phyloP scores from a whole-genome alignment of 2,329 filamentous ascomycete species.

The Fusarium sp. region DNA sequence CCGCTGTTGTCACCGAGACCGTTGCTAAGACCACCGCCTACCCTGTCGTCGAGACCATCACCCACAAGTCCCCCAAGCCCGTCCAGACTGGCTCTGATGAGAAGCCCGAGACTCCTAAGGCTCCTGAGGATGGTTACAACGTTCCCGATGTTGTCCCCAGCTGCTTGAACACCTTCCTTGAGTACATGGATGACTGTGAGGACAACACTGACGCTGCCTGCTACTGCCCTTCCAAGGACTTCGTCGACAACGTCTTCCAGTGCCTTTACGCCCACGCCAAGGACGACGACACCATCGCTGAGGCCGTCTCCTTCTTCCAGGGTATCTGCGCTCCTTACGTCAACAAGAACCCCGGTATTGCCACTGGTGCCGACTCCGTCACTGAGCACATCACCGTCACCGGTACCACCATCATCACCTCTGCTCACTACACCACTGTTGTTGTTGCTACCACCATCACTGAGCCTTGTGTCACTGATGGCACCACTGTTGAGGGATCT shows the following conservation, averaged over 20 bases:
- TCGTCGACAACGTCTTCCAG: slow-evolving; percentile 82
- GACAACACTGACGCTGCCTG: slow-evolving; percentile 86
- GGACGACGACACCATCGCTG: slow-evolving; percentile 73
- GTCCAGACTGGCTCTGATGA: slow-evolving; percentile 42
- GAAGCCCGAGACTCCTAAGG: slow-evolving; percentile 51
- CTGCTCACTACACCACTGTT: slow-evolving; percentile 65
- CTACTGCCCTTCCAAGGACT: slow-evolving; percentile 85
- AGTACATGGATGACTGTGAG: slow-evolving; percentile 75
- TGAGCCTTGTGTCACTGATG: slow-evolving; percentile 63
- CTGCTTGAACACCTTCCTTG: slow-evolving; percentile 93
- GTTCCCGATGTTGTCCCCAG: slow-evolving; percentile 79
- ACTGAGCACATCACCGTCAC: slow-evolving; percentile 71
- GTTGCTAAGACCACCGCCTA: slow-evolving; percentile 44
- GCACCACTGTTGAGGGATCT: slow-evolving; percentile 61
- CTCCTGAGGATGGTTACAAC: slow-evolving; percentile 49
- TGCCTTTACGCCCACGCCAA: slow-evolving; percentile 85
- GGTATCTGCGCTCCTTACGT: slow-evolving; percentile 88
- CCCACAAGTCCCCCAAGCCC: slow-evolving; percentile 34
- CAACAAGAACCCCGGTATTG: slow-evolving; percentile 83
- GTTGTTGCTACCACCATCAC: slow-evolving; percentile 63
- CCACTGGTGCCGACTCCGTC: slow-evolving; percentile 77
- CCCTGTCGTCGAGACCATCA: slow-evolving; percentile 46
- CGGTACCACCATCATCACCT: slow-evolving; percentile 63
- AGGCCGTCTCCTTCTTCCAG: slow-evolving; percentile 86
- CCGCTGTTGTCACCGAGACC: slow-evolving; percentile 46